These are phyloP conservation scores for Senna siamea DNA, from an alignment of 306 rosid species.

Conservation along the genomic window DNA sequence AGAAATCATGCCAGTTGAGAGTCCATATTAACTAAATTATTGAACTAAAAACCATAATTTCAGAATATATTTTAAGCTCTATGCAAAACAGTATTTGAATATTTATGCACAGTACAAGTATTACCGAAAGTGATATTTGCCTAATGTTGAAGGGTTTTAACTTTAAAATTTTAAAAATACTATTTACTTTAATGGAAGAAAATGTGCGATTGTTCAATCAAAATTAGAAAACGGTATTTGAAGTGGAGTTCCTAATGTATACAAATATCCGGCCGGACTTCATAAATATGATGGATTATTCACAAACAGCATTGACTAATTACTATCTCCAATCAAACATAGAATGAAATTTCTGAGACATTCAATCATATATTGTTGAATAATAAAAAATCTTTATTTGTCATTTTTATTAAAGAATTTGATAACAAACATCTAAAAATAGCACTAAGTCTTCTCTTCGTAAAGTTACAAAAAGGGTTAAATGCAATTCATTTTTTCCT, in stretches of 20 bases:
- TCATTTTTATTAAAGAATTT: too few species aligned
- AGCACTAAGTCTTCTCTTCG: too few species aligned
- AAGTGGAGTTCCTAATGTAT: not conserved
- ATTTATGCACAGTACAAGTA: constrained; percentile 29
- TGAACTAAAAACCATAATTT: not conserved
- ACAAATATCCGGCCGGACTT: too few species aligned
- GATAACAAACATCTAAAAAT: too few species aligned
- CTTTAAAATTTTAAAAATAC: too few species aligned
- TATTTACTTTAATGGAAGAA: too few species aligned
- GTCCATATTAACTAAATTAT: not conserved
- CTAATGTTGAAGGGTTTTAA: constrained; percentile 26
- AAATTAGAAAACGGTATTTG: not conserved
- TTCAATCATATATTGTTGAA: too few species aligned
- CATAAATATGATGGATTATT: not conserved
- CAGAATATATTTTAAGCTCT: not conserved
- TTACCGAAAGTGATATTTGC: constrained; percentile 31
- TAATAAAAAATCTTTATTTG: too few species aligned
- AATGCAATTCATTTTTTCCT: not conserved
- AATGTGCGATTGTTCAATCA: not conserved
- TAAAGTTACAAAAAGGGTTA: not conserved
- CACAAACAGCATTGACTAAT: too few species aligned
- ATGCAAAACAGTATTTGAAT: not conserved
- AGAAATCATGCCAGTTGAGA: not conserved
- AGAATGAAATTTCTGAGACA: too few species aligned
- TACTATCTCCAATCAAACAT: too few species aligned